Conservation (phyloP, 2,329 filamentous ascomycete genomes). For the Ceratocystis huliohia region DNA sequence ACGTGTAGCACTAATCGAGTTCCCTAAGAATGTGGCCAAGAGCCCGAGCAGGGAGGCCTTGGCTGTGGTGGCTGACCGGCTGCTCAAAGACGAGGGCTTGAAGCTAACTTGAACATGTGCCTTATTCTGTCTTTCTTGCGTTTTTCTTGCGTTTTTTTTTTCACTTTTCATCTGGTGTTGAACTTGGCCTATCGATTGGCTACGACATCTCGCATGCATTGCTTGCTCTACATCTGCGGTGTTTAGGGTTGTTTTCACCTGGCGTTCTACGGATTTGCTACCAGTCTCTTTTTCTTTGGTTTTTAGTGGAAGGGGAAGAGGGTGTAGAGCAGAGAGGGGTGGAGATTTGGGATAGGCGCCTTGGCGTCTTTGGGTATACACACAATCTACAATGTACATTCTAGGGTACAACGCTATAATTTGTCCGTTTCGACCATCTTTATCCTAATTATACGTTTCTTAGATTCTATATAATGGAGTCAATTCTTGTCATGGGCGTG, state of each 20-base stretch:
- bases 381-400: neutral
- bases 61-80: conserved; percentile 40
- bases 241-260: conserved; percentile 10
- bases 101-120: conserved; percentile 29
- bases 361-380: neutral
- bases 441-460: neutral
- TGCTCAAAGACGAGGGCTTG: conserved; percentile 40
- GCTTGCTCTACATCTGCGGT: conserved; percentile 12
- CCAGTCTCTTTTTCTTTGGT: neutral
- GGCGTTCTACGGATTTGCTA: conserved; percentile 7
- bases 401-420: neutral
- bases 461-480: neutral
- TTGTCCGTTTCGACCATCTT: neutral
- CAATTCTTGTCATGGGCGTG: neutral
- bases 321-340: neutral
- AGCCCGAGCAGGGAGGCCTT: conserved; percentile 41
- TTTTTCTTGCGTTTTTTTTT: conserved; percentile 5
- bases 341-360: neutral
- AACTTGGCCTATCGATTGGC: neutral
- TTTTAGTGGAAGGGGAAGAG: neutral
- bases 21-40: conserved; percentile 44
- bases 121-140: conserved; percentile 2
- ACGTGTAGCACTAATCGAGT: conserved; percentile 57
- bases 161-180: conserved; percentile 8
- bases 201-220: neutral